Evolutionary conservation across 768 basidiomycete genomes (phyloP), one percentile per base, ranked within the genome.

Genomic region (Sarcomyxa edulis): DNA sequence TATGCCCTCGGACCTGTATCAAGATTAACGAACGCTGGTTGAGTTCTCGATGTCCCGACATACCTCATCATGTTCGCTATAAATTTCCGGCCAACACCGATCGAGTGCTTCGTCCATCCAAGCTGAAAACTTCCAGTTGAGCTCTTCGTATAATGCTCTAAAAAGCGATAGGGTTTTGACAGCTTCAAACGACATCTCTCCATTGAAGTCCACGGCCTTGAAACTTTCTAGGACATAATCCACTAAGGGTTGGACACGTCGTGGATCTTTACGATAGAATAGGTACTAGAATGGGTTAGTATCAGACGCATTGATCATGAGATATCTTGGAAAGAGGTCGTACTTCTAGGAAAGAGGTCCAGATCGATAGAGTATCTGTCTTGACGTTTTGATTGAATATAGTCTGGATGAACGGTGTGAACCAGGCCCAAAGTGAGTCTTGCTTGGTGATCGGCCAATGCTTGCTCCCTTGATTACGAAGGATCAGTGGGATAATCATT

Each of bases 371-470:
- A 0, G 88, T 92, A 50, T 96, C 91, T 9, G 85, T 84, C 48
- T 86, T 85, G 53, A 91, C 73, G 47, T 78, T 82, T 26, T 71
- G 68, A n/a, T 64, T 61, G 46, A 91, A 78, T 12, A 90, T 77
- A 24, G 72, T 69, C 14, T 70, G 68, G 35, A 92, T 70, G 23
- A 74, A 66, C 0, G 84, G 83, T 15, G 64, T 72, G 32, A 89
- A 77, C 93, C 93, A 96, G 28, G 69, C 62, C 89, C 89, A 93
- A 2, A 96, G 58, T 14, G 54, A 53, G 29, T 73, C 54, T 56
- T 92, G 84, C 46, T 79, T 77, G n/a, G 66, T 61, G 3, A 71
- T 66, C 0, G 87, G 71, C 93, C 93, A 96, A 53, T 93, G 88
- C 57, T 92, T 92, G 3, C 20, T 20, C 24, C 34, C 26, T 16